These are phyloP conservation scores for Lobosporangium transversale DNA, from an alignment of 192 early-diverging fungal species.

Conservation along the genomic window DNA sequence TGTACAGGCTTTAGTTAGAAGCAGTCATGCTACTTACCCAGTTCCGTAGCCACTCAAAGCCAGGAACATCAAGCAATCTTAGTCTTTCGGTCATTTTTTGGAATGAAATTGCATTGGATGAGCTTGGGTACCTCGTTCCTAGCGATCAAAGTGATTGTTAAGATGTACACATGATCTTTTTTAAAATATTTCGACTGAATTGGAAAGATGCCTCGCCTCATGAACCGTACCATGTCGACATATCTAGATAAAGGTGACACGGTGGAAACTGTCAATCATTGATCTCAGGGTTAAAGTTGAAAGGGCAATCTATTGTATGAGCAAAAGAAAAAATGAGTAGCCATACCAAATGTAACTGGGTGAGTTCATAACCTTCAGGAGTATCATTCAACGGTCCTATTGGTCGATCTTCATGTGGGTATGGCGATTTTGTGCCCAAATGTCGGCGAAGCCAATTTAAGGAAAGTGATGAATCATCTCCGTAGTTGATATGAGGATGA, in stretches of 20 bases:
- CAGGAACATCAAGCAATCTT: not conserved
- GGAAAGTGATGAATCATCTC: not conserved
- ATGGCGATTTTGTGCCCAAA: slow-evolving; percentile 39
- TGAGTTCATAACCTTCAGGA: slow-evolving; percentile 39
- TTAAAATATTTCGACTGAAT: no score
- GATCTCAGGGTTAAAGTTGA: not conserved
- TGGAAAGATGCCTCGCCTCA: not conserved
- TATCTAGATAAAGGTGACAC: not conserved
- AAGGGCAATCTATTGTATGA: not conserved
- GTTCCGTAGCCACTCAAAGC: slow-evolving; percentile 17
- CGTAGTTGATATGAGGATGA: no score
- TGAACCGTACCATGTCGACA: slow-evolving; percentile 20
- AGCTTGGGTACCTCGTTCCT: slow-evolving; percentile 22
- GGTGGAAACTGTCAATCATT: not conserved
- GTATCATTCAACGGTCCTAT: slow-evolving; percentile 11
- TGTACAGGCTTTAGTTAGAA: not conserved
- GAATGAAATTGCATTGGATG: not conserved
- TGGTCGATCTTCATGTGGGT: slow-evolving; percentile 35
- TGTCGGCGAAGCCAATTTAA: slow-evolving; percentile 24
- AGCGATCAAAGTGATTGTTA: not conserved
- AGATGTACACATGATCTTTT: no score
- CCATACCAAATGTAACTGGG: slow-evolving; percentile 35
- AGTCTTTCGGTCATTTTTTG: slow-evolving; percentile 10
- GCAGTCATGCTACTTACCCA: slow-evolving; percentile 7
- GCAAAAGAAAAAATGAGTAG: not conserved